Conservation (phyloP, 2,329 filamentous ascomycete species). For the Pseudogymnoascus sp. region DNA sequence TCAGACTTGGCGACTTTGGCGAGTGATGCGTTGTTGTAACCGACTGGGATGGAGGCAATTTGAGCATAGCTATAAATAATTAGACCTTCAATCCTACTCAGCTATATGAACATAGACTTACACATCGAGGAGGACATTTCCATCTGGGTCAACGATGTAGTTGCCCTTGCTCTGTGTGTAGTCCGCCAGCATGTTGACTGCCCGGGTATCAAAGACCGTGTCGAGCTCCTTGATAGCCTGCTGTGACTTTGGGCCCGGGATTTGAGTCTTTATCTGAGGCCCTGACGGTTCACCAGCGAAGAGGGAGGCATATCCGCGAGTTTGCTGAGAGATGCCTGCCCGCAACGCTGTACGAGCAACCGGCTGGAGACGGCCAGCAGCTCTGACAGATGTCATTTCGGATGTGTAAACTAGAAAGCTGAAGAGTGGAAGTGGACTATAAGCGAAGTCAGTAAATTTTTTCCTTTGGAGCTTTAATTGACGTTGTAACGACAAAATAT, state of each 20-base stretch:
- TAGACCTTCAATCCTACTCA: neutral
- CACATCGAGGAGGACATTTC: slow-evolving; percentile 42
- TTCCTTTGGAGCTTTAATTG: neutral
- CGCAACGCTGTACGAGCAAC: slow-evolving; percentile 10
- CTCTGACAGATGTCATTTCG: slow-evolving; percentile 25
- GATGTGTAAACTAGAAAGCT: neutral
- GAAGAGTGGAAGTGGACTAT: neutral
- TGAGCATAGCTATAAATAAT: slow-evolving; percentile 54
- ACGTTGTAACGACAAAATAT: neutral
- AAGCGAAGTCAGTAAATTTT: neutral
- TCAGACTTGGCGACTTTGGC: slow-evolving; percentile 55
- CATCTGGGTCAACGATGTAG: slow-evolving; percentile 43
- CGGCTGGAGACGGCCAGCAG: slow-evolving; percentile 23
- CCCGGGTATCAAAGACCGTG: slow-evolving; percentile 42
- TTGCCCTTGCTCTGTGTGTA: slow-evolving; percentile 45
- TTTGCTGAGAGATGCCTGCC: neutral
- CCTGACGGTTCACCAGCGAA: slow-evolving; percentile 25
- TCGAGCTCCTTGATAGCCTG: slow-evolving; percentile 35
- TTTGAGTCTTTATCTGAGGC: slow-evolving; percentile 28
- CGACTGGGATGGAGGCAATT: slow-evolving; percentile 75
- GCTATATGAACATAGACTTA: slow-evolving; percentile 23
- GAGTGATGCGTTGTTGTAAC: slow-evolving; percentile 70
- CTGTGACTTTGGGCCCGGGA: slow-evolving; percentile 31
- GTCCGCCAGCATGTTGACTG: slow-evolving; percentile 44
- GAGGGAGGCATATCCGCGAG: slow-evolving; percentile 16